Evolutionary conservation across 371 early-diverging fungal species (phyloP).

Genomic region (Mycotypha africana): DNA sequence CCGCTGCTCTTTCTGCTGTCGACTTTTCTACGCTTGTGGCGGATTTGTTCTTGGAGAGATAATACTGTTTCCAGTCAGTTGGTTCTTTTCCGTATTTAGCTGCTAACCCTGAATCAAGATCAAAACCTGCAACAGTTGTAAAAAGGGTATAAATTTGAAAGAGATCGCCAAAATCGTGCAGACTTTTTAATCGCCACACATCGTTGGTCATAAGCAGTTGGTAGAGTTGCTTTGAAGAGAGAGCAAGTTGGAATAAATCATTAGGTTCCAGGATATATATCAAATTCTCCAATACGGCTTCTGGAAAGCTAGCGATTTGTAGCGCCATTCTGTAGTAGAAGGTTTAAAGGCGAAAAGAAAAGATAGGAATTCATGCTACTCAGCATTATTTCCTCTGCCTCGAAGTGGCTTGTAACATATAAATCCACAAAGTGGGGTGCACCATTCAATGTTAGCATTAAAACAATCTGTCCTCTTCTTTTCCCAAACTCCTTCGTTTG

Average conservation of each 20-base stretch:
- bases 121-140: constrained; percentile 33
- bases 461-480: no score
- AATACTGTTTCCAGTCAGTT: constrained; percentile 37
- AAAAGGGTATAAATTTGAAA: constrained; percentile 44
- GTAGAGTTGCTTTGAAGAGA: constrained; percentile 18
- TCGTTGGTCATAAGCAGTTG: constrained; percentile 12
- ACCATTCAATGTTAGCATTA: no score
- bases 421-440: no score
- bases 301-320: constrained; percentile 32
- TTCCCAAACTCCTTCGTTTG: no score
- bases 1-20: no score
- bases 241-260: constrained; percentile 19
- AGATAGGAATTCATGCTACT: no score
- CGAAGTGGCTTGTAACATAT: no score
- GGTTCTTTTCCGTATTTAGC: constrained; percentile 34
- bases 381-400: no score
- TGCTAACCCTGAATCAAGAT: constrained; percentile 21
- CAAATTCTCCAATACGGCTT: constrained; percentile 15
- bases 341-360: no score
- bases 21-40: constrained; percentile 17
- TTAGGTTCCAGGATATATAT: constrained; percentile 21
- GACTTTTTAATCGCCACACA: constrained; percentile 31
- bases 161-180: constrained; percentile 47
- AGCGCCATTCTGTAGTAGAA: constrained; percentile 7
- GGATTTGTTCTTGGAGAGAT: constrained; percentile 27